Evolutionary conservation across 805 yeast species (phyloP).

Genomic region (Wickerhamomyces bisporus): DNA sequence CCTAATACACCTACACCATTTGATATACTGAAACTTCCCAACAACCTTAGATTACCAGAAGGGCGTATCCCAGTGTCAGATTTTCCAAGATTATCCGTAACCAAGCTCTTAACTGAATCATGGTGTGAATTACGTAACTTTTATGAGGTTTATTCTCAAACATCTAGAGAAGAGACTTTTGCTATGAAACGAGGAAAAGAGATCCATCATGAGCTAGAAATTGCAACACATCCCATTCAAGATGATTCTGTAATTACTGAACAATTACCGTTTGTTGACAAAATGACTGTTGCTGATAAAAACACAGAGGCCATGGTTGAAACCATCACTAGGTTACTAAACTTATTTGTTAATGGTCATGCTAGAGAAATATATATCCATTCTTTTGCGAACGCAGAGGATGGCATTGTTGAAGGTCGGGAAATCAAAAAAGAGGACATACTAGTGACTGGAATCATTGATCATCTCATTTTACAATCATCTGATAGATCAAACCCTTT

Average conservation of each 20-base stretch:
- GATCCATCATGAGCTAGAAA: conserved; percentile 45
- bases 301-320: conserved; percentile 35
- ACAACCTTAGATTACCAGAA: too few species aligned
- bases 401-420: conserved; percentile 5
- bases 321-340: conserved; percentile 36
- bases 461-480: conserved; percentile 33
- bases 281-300: conserved; percentile 12
- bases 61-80: conserved; percentile 2
- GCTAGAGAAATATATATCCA: conserved; percentile 58
- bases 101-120: conserved; percentile 48
- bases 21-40: conserved; percentile 9
- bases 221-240: conserved; percentile 34
- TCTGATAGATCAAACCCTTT: conserved; percentile 7
- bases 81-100: conserved; percentile 47
- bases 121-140: conserved; percentile 67
- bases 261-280: conserved; percentile 2
- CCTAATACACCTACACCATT: conserved; percentile 14
- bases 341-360: conserved; percentile 41
- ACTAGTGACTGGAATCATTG: conserved; percentile 62
- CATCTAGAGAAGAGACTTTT: conserved; percentile 28
- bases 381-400: conserved; percentile 17
- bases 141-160: conserved; percentile 47
- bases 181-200: conserved; percentile 43
- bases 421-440: conserved; percentile 26
- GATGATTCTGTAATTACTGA: conserved; percentile 4